Base-by-base conservation (phyloP, 1,139 yeast species). In the Spathaspora sp. region DNA sequence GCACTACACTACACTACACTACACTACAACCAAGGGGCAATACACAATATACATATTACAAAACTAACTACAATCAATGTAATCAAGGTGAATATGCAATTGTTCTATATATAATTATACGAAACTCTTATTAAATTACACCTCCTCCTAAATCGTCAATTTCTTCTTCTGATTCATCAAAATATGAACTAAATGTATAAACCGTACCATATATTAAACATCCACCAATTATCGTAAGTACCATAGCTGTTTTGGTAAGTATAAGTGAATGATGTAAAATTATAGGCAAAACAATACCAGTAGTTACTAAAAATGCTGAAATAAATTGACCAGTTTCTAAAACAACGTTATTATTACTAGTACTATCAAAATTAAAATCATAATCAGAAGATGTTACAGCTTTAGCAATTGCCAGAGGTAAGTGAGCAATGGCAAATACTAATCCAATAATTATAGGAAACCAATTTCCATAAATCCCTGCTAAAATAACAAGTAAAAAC, bases 391-490 rank as follows among this genome's bases (percentile, higher is more conserved):
- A 62, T 38, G 53, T 59, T 9, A 68, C 43, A 1, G 72, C 68
- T 23, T 62, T 64, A 23, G 78, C 59, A 11, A 74, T 58, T 7
- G 65, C 77, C 29, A 83, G 78, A 2, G 96, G 96, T 38, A 86
- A 56, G 49, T 89, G 90, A 2, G 95, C 93, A 38, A 82, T 58
- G 37, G 82, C 72, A 59, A 68, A 78, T 43, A 64, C 65, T 48
- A 72, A 59, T 54, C 84, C 84, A 50, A 80, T 79, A 41, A 83
- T 69, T 38, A 86, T 72, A 2, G 96, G 95, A 53, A 80, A 74
- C 95, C 95, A 88, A 62, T 85, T 86, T 44, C 86, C 86, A 60
- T 76, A 83, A 16, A 86, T 72, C 20, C 91, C 88, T 13, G 95
- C 89, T 17, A 88, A 74, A n/a, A 88, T 83, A 43, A 87, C 84